Percentiles rank a stretch among this genome's conserved stretches.
phyloP scores from a whole-genome alignment of 257 asterid genomes.

The Anisodus acutangulus region DNA sequence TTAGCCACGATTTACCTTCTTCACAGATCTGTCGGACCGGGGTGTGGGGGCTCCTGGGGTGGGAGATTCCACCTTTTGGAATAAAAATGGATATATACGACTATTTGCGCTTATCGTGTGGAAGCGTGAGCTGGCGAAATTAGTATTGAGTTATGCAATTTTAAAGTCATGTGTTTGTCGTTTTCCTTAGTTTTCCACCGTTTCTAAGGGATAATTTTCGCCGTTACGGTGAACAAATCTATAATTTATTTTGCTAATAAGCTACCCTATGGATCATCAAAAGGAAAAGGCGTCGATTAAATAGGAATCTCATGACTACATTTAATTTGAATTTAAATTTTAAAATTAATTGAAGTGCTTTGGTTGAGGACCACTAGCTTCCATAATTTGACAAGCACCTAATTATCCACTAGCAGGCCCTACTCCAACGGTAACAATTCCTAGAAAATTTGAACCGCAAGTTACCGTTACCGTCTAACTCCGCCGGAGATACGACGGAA shows the following conservation, averaged over 20 bases:
- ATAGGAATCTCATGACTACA: neutral
- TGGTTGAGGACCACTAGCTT: neutral
- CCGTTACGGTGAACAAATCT: neutral
- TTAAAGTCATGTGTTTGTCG: constrained; percentile 7
- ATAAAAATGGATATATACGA: constrained; percentile 4
- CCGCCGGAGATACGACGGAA: constrained; percentile 23
- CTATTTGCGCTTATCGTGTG: neutral
- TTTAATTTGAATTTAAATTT: neutral
- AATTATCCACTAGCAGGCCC: constrained; percentile 6
- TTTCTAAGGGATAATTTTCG: neutral
- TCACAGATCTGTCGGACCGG: too few relatives aligned
- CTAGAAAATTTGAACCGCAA: neutral
- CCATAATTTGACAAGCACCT: neutral
- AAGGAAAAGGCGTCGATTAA: neutral
- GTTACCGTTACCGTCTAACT: constrained; percentile 35
- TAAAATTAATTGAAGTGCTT: neutral
- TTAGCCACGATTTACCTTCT: too few relatives aligned
- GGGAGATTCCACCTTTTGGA: too few relatives aligned
- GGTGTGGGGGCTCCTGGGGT: too few relatives aligned
- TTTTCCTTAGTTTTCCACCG: neutral
- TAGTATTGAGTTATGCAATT: neutral
- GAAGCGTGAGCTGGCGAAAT: neutral
- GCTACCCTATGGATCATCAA: neutral
- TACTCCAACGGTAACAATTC: constrained; percentile 43
- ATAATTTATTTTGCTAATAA: neutral